phyloP scores from a whole-genome alignment of 2,329 filamentous ascomycete species.

The Penicillium expansum region DNA sequence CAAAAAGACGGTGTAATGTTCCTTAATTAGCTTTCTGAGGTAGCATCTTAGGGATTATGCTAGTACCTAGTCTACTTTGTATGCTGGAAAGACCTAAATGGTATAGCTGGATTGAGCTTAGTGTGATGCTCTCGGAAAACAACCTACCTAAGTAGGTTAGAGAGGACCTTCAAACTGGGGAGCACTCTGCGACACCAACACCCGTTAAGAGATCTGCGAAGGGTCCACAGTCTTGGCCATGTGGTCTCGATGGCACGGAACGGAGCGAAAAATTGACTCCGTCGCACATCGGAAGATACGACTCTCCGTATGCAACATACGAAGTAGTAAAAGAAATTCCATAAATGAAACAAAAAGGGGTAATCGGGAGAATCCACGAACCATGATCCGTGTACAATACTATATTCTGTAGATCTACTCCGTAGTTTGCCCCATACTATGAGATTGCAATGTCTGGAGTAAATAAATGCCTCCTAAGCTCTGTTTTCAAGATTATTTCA shows the following conservation, averaged over 20 bases:
- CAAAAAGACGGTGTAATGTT: not conserved
- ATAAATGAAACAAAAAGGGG: constrained; percentile 1
- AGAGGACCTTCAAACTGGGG: not conserved
- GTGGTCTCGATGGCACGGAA: not conserved
- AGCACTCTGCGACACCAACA: not conserved
- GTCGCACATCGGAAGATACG: not conserved
- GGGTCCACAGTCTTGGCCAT: constrained; percentile 1
- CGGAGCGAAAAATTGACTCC: not conserved
- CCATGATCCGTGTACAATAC: not conserved
- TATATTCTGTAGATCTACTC: not conserved
- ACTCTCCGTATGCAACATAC: not conserved
- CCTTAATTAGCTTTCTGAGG: not conserved
- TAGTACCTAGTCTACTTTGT: not conserved
- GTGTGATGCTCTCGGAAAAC: not conserved
- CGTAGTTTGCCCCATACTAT: not conserved
- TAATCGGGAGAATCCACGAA: not conserved
- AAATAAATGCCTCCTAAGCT: not conserved
- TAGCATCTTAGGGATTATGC: not conserved
- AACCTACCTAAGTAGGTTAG: not conserved
- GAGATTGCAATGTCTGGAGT: not conserved
- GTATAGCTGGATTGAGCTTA: not conserved
- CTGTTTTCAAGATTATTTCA: not conserved
- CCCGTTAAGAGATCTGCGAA: constrained; percentile 1
- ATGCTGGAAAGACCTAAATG: not conserved
- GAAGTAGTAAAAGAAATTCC: not conserved